Conservation (phyloP, 2,329 filamentous ascomycete species). For the Pseudohalonectria lignicola region DNA sequence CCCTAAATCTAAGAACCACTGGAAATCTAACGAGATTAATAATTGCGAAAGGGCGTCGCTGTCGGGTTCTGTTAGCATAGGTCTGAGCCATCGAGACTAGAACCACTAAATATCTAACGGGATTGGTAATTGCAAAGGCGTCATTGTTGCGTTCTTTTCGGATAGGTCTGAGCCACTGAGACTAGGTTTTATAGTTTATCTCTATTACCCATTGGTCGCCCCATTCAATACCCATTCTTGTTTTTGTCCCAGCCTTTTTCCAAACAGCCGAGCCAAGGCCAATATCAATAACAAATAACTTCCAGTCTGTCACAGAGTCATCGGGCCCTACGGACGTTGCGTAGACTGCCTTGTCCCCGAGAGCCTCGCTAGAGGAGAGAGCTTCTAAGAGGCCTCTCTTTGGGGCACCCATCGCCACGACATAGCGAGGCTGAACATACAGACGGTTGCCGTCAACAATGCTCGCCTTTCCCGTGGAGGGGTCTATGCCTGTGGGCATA, state of each 20-base stretch:
- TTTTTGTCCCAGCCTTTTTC: constrained; percentile 72
- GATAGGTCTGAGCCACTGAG: too few relatives aligned
- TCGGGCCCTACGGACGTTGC: too few relatives aligned
- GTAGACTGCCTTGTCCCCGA: constrained; percentile 27
- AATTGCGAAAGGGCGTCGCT: too few relatives aligned
- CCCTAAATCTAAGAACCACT: background rate
- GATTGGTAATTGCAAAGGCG: too few relatives aligned
- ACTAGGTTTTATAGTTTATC: too few relatives aligned
- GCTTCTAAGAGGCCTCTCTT: constrained; percentile 76
- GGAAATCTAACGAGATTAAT: background rate
- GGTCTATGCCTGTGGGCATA: constrained; percentile 80
- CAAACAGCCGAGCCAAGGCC: constrained; percentile 75
- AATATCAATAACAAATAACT: constrained; percentile 75
- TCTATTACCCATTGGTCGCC: constrained; percentile 76
- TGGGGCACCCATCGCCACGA: constrained; percentile 78
- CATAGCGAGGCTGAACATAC: constrained; percentile 70
- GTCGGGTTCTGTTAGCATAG: too few relatives aligned
- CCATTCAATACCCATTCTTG: constrained; percentile 80
- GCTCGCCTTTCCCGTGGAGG: constrained; percentile 56
- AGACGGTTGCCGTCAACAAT: constrained; percentile 65
- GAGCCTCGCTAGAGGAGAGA: constrained; percentile 43
- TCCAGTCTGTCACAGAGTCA: constrained; percentile 48
- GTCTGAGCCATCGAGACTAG: too few relatives aligned
- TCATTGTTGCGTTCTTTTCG: too few relatives aligned
- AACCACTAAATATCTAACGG: too few relatives aligned